Evolutionary conservation across 2,329 filamentous ascomycete genomes (phyloP).

Genomic region (Phaeoacremonium minimum): DNA sequence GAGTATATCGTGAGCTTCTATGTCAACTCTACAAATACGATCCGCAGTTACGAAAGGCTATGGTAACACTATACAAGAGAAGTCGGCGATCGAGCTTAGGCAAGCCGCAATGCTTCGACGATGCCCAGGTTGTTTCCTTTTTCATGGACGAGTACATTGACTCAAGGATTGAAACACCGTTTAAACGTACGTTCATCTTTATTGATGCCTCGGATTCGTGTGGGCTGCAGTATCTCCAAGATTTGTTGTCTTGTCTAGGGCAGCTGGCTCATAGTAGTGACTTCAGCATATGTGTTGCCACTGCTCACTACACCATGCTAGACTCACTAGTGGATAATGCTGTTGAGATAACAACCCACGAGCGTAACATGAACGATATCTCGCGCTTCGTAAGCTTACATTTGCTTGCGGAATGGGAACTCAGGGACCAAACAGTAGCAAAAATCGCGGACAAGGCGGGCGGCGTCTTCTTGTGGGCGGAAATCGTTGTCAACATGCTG

Average conservation of each 20-base stretch:
- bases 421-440: constrained; percentile 18
- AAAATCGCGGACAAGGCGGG: constrained; percentile 19
- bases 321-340: constrained; percentile 15
- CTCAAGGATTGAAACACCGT: constrained; percentile 16
- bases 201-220: constrained; percentile 22
- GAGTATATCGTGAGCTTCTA: constrained; percentile 20
- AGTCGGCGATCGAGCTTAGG: constrained; percentile 1
- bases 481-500: constrained; percentile 28
- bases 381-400: constrained; percentile 22
- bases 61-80: constrained; percentile 13
- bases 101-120: constrained; percentile 13
- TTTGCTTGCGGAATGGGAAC: constrained; percentile 24
- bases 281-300: constrained; percentile 25
- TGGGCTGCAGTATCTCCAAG: constrained; percentile 16
- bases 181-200: constrained; percentile 23
- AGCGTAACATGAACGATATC: constrained; percentile 25
- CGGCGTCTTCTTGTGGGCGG: constrained; percentile 27
- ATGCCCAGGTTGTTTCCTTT: constrained; percentile 21
- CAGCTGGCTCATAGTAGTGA: constrained; percentile 23
- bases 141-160: constrained; percentile 24
- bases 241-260: constrained; percentile 18
- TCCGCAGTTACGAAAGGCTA: constrained; percentile 17
- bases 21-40: constrained; percentile 23
- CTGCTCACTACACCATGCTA: constrained; percentile 12
- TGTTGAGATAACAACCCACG: constrained; percentile 20